Evolutionary conservation across 495 filamentous ascomycete species (phyloP), one percentile per base, ranked within the genome.

Genomic region (Aspergillus wentii): DNA sequence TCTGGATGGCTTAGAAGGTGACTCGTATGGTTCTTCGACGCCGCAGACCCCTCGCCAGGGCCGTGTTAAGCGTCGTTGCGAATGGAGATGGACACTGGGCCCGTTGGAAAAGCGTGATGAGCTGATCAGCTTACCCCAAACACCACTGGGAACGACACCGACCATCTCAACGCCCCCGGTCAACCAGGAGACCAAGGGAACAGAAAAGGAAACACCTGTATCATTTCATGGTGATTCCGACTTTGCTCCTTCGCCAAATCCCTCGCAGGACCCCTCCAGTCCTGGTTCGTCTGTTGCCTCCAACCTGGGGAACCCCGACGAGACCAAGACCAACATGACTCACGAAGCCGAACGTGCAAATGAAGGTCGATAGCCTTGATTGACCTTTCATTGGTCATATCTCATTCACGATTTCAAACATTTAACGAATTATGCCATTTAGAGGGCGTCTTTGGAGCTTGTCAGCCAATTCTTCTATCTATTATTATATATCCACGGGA

Each of bases 81-180:
- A 75, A 49, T 80, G 76, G 76, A 54, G 59, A 33, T 80, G 76
- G 76, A 80, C 76, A 3, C 47, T 80, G 11, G 74, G 64, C 0
- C 68, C 75, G 5, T 16, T 65, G 4, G 41, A 58, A 3, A 27
- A 41, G 16, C 18, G 26, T 5, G 25, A 41, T 20, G 37, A 30
- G 17, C 32, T 6, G 6, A 6, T 6, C 22, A 10, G 22, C 22
- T 10, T 25, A 6, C 22, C 22, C 10, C 6, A 18, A 16, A 18
- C 27, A 41, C 15, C 13, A n/a, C n/a, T n/a, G n/a, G n/a, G n/a
- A n/a, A n/a, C n/a, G n/a, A n/a, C n/a, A n/a, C n/a, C n/a, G n/a
- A n/a, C n/a, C n/a, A n/a, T n/a, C n/a, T n/a, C n/a, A n/a, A n/a
- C n/a, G n/a, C n/a, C n/a, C n/a, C n/a, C n/a, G n/a, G n/a, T n/a